Evolutionary conservation across 2,329 filamentous ascomycete genomes (phyloP).

Genomic region (Venturia carpophila): DNA sequence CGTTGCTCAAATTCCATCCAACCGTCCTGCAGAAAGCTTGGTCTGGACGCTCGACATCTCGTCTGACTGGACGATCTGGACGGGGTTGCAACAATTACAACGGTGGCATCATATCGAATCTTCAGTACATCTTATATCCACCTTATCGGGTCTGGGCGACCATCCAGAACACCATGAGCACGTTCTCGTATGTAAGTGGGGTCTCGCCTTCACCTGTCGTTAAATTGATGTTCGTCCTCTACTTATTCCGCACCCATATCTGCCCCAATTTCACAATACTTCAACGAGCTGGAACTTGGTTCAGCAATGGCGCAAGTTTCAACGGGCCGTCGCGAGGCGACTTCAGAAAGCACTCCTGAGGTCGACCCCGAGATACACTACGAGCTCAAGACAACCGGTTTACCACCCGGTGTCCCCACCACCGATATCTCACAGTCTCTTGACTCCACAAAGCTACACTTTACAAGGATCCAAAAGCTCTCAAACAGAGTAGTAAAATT

Average conservation of each 20-base stretch:
- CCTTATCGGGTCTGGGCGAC: conserved; percentile 4
- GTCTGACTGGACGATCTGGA: conserved; percentile 4
- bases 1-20: background rate
- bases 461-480: background rate
- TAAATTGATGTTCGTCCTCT: background rate
- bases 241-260: background rate
- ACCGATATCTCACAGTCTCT: background rate
- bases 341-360: background rate
- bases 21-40: background rate
- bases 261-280: background rate
- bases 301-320: background rate
- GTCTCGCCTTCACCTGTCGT: background rate
- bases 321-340: background rate
- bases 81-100: background rate
- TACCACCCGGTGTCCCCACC: background rate
- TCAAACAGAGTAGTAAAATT: background rate
- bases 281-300: background rate
- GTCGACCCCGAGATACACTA: background rate
- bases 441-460: background rate
- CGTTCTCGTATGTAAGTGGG: conserved; percentile 9
- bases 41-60: background rate
- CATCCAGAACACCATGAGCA: background rate
- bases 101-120: conserved; percentile 3
- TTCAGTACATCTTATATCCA: conserved; percentile 1
- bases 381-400: background rate